Base-by-base conservation (phyloP, 31 red algal genomes). In the Odonthalia washingtoniensis region DNA sequence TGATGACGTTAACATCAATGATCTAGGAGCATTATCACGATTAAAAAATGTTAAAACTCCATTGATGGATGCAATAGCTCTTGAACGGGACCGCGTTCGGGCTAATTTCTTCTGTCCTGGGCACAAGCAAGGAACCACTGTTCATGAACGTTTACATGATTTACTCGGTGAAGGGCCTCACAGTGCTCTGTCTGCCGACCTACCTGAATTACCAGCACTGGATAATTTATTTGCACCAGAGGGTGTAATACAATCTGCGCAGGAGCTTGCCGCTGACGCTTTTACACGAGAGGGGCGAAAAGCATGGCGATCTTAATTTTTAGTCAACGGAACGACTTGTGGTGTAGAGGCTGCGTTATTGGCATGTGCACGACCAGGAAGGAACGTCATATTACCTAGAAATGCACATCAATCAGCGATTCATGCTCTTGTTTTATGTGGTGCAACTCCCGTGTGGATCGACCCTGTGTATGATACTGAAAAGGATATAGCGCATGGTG, bases 51-150 rank as follows among this genome's bases (percentile, higher is more conserved):
- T n/a, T n/a, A n/a, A 79, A 16, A 86, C 86, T 17, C 94, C 89
- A 36, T 12, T 96, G 30, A 43, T 90, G 0, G 40, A 63, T 44
- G 82, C 87, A 43, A 53, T 96, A 46, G 46, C 42, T 2, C 62
- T 46, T 40, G 94, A 96, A 76, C 75, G 83, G 2, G 39, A 39
- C 9, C 77, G 81, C 3, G 76, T 98, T 16, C 60, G 78, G 32
- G 94, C 82, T 31, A 87, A 92, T 36, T 98, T 98, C 44, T 96
- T 93, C 68, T 98, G 91, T 46, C 94, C 94, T 1, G 96, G 96
- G 17, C 96, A 98, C 87, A 92, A 94, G 32, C 86, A 82, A 39
- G 89, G 90, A 12, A 70, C 69, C 35, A 52, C 34, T 0, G 37
- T 84, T 33, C 84, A 83, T 57, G 5, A 43, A 0, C 36, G 36